A percentile compares a stretch with the other conserved stretches of the same genome.
phyloP scores from a whole-genome alignment of 169 alveolate species.

The Eimeria maxima region DNA sequence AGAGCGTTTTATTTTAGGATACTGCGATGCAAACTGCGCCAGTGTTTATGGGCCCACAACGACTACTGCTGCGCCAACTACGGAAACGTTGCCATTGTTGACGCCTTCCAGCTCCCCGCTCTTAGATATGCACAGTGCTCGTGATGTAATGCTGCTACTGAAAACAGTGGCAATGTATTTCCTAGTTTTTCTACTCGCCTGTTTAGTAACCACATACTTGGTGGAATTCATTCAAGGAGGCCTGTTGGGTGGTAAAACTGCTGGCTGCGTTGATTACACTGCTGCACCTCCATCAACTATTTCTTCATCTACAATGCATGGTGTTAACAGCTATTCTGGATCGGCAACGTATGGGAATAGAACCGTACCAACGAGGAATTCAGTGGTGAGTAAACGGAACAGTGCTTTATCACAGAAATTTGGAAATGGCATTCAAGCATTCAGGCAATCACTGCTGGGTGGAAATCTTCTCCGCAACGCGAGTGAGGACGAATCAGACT shows the following conservation, averaged over 20 bases:
- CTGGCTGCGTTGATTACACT: neutral
- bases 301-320: neutral
- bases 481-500: conserved; percentile 41
- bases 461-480: conserved; percentile 3
- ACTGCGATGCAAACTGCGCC: conserved; percentile 64
- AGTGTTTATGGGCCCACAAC: conserved; percentile 47
- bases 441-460: conserved; percentile 43
- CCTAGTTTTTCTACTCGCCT: conserved; percentile 34
- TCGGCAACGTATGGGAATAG: neutral
- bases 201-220: conserved; percentile 49
- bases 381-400: neutral
- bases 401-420: neutral
- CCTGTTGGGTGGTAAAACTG: neutral
- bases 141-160: conserved; percentile 53
- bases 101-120: neutral
- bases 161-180: conserved; percentile 51
- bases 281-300: neutral
- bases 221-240: conserved; percentile 62
- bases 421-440: neutral
- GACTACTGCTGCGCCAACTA: conserved; percentile 13
- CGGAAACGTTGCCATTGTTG: neutral
- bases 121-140: neutral
- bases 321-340: conserved; percentile 1
- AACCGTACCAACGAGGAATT: conserved; percentile 1
- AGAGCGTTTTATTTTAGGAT: conserved; percentile 11